phyloP scores from a whole-genome alignment of 2,329 filamentous ascomycete genomes.

The Xylariomycetidae sp. region DNA sequence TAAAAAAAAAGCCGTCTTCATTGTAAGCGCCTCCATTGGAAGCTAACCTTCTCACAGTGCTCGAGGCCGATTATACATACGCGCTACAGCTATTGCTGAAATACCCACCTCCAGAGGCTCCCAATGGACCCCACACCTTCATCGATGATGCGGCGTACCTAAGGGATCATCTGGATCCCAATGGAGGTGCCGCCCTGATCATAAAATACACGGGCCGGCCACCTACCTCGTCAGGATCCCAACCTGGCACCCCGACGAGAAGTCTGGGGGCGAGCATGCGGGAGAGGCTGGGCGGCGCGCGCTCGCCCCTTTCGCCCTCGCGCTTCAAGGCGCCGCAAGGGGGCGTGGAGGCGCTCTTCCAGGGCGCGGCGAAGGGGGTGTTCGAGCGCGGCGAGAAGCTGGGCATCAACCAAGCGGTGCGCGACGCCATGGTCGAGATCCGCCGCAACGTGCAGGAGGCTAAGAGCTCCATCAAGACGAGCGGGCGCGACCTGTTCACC shows the following conservation, averaged over 20 bases:
- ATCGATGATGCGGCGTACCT: constrained; percentile 81
- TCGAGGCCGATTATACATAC: constrained; percentile 81
- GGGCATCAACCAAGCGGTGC: constrained; percentile 72
- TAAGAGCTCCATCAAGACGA: constrained; percentile 35
- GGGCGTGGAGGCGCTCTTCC: constrained; percentile 64
- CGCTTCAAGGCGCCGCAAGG: constrained; percentile 48
- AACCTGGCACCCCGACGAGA: constrained; percentile 30
- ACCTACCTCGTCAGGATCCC: constrained; percentile 37
- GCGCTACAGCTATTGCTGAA: constrained; percentile 77
- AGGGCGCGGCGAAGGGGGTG: constrained; percentile 70
- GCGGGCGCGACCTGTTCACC: constrained; percentile 29
- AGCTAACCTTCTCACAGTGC: constrained; percentile 40
- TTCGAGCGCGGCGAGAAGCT: constrained; percentile 68
- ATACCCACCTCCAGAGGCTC: constrained; percentile 63
- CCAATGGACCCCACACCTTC: constrained; percentile 68
- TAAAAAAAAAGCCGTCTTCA: neutral
- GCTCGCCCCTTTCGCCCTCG: constrained; percentile 43
- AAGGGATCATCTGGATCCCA: constrained; percentile 53
- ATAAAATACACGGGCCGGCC: constrained; percentile 61
- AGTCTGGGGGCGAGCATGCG: constrained; percentile 32
- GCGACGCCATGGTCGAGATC: constrained; percentile 77
- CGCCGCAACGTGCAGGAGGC: constrained; percentile 66
- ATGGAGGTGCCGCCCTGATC: constrained; percentile 61
- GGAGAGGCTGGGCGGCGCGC: constrained; percentile 33
- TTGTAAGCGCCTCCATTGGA: constrained; percentile 1